These are phyloP conservation scores for Clathrospora elynae DNA, from an alignment of 2,329 filamentous ascomycete genomes.

Conservation along the genomic window DNA sequence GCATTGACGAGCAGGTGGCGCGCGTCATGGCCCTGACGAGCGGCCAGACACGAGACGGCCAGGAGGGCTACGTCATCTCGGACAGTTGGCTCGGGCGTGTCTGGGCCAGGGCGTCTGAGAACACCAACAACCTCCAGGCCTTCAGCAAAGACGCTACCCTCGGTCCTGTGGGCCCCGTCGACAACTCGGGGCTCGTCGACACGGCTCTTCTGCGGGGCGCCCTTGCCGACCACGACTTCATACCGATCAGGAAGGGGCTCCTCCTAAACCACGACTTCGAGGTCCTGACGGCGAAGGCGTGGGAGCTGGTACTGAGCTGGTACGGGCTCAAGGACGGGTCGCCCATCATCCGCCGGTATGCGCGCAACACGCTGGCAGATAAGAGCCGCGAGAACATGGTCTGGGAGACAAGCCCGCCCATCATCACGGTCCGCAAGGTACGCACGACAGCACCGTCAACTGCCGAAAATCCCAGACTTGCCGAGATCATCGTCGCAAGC, in stretches of 20 bases:
- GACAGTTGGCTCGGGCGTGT: slow-evolving; percentile 71
- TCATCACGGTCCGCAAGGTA: slow-evolving; percentile 84
- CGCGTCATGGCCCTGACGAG: slow-evolving; percentile 68
- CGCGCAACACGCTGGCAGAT: slow-evolving; percentile 73
- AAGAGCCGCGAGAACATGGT: slow-evolving; percentile 66
- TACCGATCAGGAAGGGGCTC: slow-evolving; percentile 73
- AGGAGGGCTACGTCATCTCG: slow-evolving; percentile 78
- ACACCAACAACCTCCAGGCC: slow-evolving; percentile 52
- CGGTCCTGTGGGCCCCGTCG: slow-evolving; percentile 75
- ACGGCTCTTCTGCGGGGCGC: slow-evolving; percentile 27
- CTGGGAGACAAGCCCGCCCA: slow-evolving; percentile 82
- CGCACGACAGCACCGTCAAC: slow-evolving; percentile 64
- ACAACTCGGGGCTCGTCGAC: slow-evolving; percentile 76
- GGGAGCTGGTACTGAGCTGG: slow-evolving; percentile 80
- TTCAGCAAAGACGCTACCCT: slow-evolving; percentile 64
- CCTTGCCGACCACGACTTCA: slow-evolving; percentile 58
- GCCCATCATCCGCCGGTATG: slow-evolving; percentile 73
- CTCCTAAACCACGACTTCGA: slow-evolving; percentile 71
- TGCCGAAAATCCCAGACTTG: slow-evolving; percentile 64
- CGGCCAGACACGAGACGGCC: slow-evolving; percentile 67
- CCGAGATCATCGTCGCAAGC: slow-evolving; percentile 72
- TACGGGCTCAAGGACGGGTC: slow-evolving; percentile 76
- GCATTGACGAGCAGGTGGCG: slow-evolving; percentile 70
- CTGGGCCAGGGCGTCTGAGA: slow-evolving; percentile 42
- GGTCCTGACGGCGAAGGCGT: slow-evolving; percentile 77